These are phyloP conservation scores for Lecanosticta acicola DNA, from an alignment of 2,329 filamentous ascomycete species.

Conservation along the genomic window DNA sequence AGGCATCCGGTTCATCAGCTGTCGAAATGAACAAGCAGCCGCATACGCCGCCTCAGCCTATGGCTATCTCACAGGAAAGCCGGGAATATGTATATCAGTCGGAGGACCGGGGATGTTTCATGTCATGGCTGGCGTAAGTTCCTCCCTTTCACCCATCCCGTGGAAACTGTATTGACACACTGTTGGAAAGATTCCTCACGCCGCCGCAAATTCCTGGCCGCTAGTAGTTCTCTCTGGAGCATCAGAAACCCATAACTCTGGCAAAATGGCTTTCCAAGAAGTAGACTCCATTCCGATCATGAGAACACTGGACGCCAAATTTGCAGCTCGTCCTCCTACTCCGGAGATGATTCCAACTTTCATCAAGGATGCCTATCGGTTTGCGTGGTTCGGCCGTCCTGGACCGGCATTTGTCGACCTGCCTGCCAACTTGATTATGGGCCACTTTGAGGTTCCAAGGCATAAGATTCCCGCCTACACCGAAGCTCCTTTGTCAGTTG, in stretches of 20 bases:
- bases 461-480: constrained; percentile 15
- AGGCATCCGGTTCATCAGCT: constrained; percentile 54
- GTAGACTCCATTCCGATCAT: constrained; percentile 51
- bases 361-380: constrained; percentile 40
- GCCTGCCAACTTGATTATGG: constrained; percentile 39
- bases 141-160: too few relatives aligned
- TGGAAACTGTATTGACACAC: neutral
- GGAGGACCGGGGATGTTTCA: constrained; percentile 55
- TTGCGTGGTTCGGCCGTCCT: constrained; percentile 6
- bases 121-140: constrained; percentile 50
- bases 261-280: constrained; percentile 54
- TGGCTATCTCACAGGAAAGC: constrained; percentile 52
- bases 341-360: constrained; percentile 44
- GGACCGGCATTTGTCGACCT: constrained; percentile 6
- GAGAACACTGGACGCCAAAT: constrained; percentile 47
- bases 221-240: constrained; percentile 52
- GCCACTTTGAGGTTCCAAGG: constrained; percentile 20
- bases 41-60: constrained; percentile 55
- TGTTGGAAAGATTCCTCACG: constrained; percentile 23
- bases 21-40: constrained; percentile 55
- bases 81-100: constrained; percentile 54
- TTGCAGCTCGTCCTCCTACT: constrained; percentile 43
- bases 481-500: constrained; percentile 39
- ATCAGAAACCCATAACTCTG: constrained; percentile 47
- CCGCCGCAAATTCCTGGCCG: constrained; percentile 52